phyloP scores from a whole-genome alignment of 1,284 basidiomycete species.

The Boletus holoroseus region DNA sequence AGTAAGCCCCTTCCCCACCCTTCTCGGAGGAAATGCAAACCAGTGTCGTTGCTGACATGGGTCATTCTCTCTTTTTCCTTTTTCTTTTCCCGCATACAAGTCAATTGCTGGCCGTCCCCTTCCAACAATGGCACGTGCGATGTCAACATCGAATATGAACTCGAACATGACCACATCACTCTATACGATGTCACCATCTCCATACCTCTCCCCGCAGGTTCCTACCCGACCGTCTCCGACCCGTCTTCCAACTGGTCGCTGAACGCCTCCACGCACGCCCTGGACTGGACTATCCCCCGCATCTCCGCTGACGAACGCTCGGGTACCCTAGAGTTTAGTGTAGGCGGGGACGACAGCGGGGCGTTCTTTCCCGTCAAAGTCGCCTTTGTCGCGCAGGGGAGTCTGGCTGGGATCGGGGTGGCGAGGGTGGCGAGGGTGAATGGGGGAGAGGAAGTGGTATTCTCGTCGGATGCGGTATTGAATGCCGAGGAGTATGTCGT shows the following conservation, averaged over 20 bases:
- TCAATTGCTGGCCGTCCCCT: constrained; percentile 95
- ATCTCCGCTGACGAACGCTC: constrained; percentile 58
- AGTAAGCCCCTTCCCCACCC: constrained; percentile 50
- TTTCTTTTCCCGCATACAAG: constrained; percentile 37
- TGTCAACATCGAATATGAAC: constrained; percentile 95
- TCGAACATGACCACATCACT: constrained; percentile 77
- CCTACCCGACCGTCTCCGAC: constrained; percentile 80
- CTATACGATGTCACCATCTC: constrained; percentile 84
- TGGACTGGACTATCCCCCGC: constrained; percentile 77
- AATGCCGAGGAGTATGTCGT: constrained; percentile 69
- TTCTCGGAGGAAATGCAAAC: not conserved
- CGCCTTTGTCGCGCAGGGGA: constrained; percentile 75
- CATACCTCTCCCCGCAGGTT: constrained; percentile 85
- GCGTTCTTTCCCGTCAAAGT: constrained; percentile 93
- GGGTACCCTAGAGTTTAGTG: constrained; percentile 84
- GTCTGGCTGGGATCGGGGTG: constrained; percentile 67
- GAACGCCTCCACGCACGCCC: constrained; percentile 70
- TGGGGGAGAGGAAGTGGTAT: constrained; percentile 57
- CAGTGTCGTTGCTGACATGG: not conserved
- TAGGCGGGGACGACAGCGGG: constrained; percentile 77
- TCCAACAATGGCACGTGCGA: constrained; percentile 87
- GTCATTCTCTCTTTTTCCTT: not conserved
- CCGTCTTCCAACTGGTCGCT: constrained; percentile 72
- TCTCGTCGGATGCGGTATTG: constrained; percentile 74
- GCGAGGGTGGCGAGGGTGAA: constrained; percentile 53